Percentiles rank a stretch among this genome's conserved stretches.
phyloP scores from a whole-genome alignment of 2,329 filamentous ascomycete genomes.

The Hymenoscyphus fructigenus region DNA sequence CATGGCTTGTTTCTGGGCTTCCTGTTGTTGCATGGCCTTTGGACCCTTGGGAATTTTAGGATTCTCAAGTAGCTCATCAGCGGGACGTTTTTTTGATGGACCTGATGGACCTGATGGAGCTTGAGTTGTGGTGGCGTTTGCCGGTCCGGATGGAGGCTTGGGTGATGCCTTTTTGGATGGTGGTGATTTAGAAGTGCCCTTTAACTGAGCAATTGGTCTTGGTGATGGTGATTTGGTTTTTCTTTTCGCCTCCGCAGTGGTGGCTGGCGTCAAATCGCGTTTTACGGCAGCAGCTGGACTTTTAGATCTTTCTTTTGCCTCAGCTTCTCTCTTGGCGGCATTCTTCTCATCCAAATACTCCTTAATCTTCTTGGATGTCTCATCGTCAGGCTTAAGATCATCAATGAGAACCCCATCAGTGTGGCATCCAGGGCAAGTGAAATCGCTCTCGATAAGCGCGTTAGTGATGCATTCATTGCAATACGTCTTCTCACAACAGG shows the following conservation, averaged over 20 bases:
- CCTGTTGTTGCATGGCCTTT: slow-evolving; percentile 59
- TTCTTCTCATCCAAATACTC: slow-evolving; percentile 64
- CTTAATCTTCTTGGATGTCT: slow-evolving; percentile 75
- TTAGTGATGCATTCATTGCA: slow-evolving; percentile 99
- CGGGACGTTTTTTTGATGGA: slow-evolving; percentile 72
- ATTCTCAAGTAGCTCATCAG: slow-evolving; percentile 68
- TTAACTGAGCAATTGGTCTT: slow-evolving; percentile 33
- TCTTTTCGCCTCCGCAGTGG: slow-evolving; percentile 35
- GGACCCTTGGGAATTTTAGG: slow-evolving; percentile 64
- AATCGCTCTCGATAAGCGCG: slow-evolving; percentile 96
- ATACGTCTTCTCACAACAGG: slow-evolving; percentile 97
- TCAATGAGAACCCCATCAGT: slow-evolving; percentile 91
- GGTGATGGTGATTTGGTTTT: slow-evolving; percentile 39
- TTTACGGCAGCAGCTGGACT: slow-evolving; percentile 41
- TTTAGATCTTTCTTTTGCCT: slow-evolving; percentile 47
- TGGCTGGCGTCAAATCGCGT: slow-evolving; percentile 35
- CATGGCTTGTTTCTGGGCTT: slow-evolving; percentile 44
- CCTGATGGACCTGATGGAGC: not conserved
- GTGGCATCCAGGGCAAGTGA: slow-evolving; percentile 89
- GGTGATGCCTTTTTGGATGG: slow-evolving; percentile 31
- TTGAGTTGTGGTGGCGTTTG: slow-evolving; percentile 18
- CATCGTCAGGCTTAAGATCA: slow-evolving; percentile 81
- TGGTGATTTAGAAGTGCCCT: slow-evolving; percentile 38
- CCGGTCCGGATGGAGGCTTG: slow-evolving; percentile 39
- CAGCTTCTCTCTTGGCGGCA: slow-evolving; percentile 39